phyloP scores from a whole-genome alignment of 2,329 filamentous ascomycete species.

The Monosporascus sp. region DNA sequence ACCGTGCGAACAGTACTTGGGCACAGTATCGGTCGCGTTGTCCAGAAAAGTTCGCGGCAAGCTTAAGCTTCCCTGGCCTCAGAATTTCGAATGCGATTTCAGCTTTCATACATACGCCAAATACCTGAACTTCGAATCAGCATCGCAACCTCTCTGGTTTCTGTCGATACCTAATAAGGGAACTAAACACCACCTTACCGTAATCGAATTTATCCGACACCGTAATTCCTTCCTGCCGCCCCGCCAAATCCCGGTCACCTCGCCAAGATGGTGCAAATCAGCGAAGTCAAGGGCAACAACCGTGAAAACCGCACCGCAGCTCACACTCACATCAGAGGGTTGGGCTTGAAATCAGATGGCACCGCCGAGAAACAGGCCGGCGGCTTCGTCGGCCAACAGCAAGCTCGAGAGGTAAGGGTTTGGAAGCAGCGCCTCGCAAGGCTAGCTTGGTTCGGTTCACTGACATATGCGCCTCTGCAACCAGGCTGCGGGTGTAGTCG shows the following conservation, averaged over 20 bases:
- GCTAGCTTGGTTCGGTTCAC: conserved; percentile 1
- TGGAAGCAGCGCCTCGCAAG: neutral
- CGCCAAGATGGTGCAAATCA: conserved; percentile 75
- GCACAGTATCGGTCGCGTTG: conserved; percentile 20
- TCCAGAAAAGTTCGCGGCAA: conserved; percentile 27
- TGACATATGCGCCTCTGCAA: neutral
- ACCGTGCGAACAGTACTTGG: conserved; percentile 2
- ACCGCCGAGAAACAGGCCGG: conserved; percentile 71
- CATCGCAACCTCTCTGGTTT: too few species aligned
- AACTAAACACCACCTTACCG: too few species aligned
- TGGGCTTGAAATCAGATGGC: conserved; percentile 82
- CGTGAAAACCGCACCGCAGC: conserved; percentile 95
- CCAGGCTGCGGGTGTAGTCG: conserved; percentile 88
- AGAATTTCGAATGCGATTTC: conserved; percentile 12
- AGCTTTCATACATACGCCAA: neutral
- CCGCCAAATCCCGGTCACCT: conserved; percentile 6
- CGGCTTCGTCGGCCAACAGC: conserved; percentile 85
- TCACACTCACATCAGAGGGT: conserved; percentile 95
- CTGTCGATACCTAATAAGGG: too few species aligned
- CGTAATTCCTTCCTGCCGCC: too few species aligned
- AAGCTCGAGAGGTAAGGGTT: conserved; percentile 73
- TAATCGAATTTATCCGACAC: too few species aligned
- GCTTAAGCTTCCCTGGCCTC: conserved; percentile 16
- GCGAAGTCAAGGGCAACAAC: conserved; percentile 88
- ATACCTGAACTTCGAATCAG: too few species aligned